Base-by-base conservation (phyloP, 495 filamentous ascomycete species). In the Hypoxylon cercidicola region DNA sequence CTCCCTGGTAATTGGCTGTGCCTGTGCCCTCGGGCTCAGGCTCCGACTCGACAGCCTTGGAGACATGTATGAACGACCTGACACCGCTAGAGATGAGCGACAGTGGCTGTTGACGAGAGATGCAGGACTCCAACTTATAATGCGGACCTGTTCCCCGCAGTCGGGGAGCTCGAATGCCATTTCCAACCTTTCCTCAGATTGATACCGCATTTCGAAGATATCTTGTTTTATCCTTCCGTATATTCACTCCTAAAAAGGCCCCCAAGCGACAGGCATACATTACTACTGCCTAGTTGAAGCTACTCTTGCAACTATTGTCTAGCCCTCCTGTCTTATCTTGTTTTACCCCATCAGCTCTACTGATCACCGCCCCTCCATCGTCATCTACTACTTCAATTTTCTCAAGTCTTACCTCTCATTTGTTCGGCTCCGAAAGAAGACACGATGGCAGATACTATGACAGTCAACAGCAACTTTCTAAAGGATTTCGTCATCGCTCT, bases 401-500 rank as follows among this genome's bases (percentile, higher is more conserved):
- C n/a, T 51, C 3, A 11, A 48, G 1, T 11, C 15, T 28, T 18
- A 20, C 18, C 35, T 45, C n/a, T 13, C 23, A 30, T 0, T n/a
- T 40, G 37, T 9, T 37, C 23, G 18, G n/a, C 13, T 9, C 8
- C 12, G 6, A 18, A 20, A 15, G 6, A 30, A 55, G 15, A 16
- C 46, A 52, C 40, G 4, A 57, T 64, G 12, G 20, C 47, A 19
- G 10, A 11, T 32, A 11, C 30, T 2, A 32, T 32, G 30, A 16
- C 15, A 25, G 18, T 64, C 19, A 40, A 55, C 18, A 9, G 43
- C 25, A 50, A 71, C 52, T 68, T 73, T n/a, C 12, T 15, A 1
- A 46, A 28, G 9, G 44, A 66, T 18, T 55, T 73, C 21, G 34
- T 52, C 13, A 50, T 64, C 49, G 67, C 60, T 40, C 18, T 73